These are phyloP conservation scores for Dillenia suffruticosa DNA, from an alignment of 164 flowering plant species.

Conservation along the genomic window DNA sequence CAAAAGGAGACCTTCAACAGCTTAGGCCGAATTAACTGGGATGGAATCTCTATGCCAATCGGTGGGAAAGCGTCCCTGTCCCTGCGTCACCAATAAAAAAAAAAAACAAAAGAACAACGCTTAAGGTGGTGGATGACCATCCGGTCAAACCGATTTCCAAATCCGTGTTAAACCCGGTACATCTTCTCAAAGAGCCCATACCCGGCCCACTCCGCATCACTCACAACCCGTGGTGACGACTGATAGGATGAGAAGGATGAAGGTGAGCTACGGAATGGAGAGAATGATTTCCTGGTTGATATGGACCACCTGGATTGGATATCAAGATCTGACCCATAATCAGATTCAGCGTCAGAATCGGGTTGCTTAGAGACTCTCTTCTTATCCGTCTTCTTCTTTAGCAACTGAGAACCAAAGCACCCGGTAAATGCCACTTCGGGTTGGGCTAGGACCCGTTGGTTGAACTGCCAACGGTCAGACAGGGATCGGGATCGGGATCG, in stretches of 20 bases:
- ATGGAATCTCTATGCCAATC: too few species aligned
- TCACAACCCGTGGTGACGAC: constrained; percentile 32
- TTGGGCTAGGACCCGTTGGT: constrained; percentile 5
- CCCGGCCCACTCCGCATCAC: constrained; percentile 59
- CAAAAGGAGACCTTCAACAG: too few species aligned
- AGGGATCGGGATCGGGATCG: constrained; percentile 23
- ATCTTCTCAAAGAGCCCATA: constrained; percentile 44
- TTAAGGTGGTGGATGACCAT: too few species aligned
- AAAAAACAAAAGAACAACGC: too few species aligned
- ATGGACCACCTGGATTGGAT: constrained; percentile 41
- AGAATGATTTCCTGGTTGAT: constrained; percentile 38
- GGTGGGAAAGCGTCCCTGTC: too few species aligned
- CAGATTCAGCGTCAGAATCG: constrained; percentile 14
- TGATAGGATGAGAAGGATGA: constrained; percentile 24
- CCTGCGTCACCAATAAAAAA: too few species aligned
- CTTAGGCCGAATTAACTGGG: too few species aligned
- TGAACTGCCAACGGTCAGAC: constrained; percentile 27
- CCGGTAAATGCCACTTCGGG: constrained; percentile 26
- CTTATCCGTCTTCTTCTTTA: constrained; percentile 16
- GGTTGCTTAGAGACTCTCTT: constrained; percentile 2
- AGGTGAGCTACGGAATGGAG: constrained; percentile 33
- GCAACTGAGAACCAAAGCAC: constrained; percentile 35
- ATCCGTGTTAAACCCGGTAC: too few species aligned
- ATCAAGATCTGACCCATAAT: constrained; percentile 30
- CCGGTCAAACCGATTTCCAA: too few species aligned